Base-by-base conservation (phyloP, 768 basidiomycete genomes). In the Candolleomyces efflorescens region DNA sequence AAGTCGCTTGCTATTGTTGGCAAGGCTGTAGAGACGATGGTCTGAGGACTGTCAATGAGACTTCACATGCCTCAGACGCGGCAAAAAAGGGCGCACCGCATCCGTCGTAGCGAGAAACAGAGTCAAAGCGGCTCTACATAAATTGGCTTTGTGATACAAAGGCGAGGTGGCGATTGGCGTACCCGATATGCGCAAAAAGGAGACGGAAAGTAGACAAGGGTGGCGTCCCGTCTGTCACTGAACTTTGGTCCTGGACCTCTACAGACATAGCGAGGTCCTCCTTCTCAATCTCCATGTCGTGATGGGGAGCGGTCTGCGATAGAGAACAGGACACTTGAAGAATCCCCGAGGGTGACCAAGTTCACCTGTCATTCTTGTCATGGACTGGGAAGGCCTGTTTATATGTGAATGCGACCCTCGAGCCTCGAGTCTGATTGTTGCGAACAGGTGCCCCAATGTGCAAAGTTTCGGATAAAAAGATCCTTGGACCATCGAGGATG, bases 81-180 rank as follows among this genome's bases (percentile, higher is more conserved):
- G 49, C 38, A 20, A 46, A 46, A 53, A 55, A 37, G 37, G 59
- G 70, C 86, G 60, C 66, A 92, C 92, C 51, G 89, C 83, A 69
- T 93, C 91, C 5, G 91, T 93, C 11, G 91, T 94, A 2, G 91
- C 91, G 11, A 94, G 83, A 69, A 94, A 94, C 55, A 93, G 69
- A 10, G 90, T 79, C 71, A 93, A 69, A 4, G 89, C 90, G 38
- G 89, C 88, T 47, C 92, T 92, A 56, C 32, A 32, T 7, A 32
- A 32, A 5, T 32, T 32, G 32, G 32, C 32, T 32, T 32, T 11
- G 32, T 32, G 32, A 32, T 32, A 11, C 2, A 5, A 2, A 32
- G 32, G 32, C 5, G 6, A 32, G 32, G 32, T 11, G 32, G 11
- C 32, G 32, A 32, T 32, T 32, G 11, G 46, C 69, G 59, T 71